Conservation (phyloP, 495 filamentous ascomycete species). For the Pyronema omphalodes region DNA sequence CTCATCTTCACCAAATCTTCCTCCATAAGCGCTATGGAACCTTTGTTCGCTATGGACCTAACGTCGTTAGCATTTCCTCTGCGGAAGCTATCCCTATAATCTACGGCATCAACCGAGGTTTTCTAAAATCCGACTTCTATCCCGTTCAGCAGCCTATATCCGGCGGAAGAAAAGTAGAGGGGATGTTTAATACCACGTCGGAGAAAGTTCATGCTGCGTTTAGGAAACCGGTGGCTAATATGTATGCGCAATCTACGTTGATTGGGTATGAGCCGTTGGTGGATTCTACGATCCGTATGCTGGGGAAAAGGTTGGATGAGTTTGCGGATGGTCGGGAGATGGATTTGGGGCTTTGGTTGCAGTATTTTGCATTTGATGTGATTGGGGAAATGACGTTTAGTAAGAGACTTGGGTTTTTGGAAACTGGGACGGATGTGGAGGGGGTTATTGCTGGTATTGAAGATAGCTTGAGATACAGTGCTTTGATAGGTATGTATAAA, state of each 20-base stretch:
- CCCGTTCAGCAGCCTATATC: slow-evolving; percentile 24
- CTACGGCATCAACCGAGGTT: slow-evolving; percentile 27
- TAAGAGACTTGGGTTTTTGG: slow-evolving; percentile 16
- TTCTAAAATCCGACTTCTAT: slow-evolving; percentile 30
- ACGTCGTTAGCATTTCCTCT: slow-evolving; percentile 27
- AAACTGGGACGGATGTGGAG: slow-evolving; percentile 12
- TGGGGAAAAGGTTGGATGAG: slow-evolving; percentile 10
- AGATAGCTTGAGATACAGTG: slow-evolving; percentile 24
- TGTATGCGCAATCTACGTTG: slow-evolving; percentile 25
- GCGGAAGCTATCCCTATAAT: slow-evolving; percentile 26
- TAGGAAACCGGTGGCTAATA: slow-evolving; percentile 24
- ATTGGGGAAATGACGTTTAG: slow-evolving; percentile 14
- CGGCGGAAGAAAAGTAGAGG: slow-evolving; percentile 24
- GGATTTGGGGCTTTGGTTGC: slow-evolving; percentile 31
- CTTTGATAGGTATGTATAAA: slow-evolving; percentile 17
- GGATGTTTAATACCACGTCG: slow-evolving; percentile 19
- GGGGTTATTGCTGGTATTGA: slow-evolving; percentile 31
- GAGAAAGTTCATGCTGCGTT: slow-evolving; percentile 7
- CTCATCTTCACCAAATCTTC: slow-evolving; percentile 22
- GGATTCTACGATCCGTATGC: slow-evolving; percentile 24
- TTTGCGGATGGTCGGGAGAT: slow-evolving; percentile 16
- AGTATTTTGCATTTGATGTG: slow-evolving; percentile 26
- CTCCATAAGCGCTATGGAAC: slow-evolving; percentile 33
- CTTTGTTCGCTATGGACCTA: slow-evolving; percentile 30
- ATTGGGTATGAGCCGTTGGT: slow-evolving; percentile 25